Conservation (phyloP, 305 asterid species). For the Solanum hybrid region DNA sequence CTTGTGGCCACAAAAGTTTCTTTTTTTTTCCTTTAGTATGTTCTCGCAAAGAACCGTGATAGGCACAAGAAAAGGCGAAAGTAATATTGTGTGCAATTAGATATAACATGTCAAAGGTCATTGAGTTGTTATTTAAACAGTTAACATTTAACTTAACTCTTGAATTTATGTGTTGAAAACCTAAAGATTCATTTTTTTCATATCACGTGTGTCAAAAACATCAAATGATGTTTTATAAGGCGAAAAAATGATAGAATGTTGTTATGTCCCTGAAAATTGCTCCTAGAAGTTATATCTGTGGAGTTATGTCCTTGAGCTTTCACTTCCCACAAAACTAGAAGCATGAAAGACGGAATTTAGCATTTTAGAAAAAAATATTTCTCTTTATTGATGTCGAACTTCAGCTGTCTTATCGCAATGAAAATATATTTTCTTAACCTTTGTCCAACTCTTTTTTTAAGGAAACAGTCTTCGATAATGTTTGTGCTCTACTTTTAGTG, state of each 20-base stretch:
- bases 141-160: background rate
- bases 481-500: background rate
- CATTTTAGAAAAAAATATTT: background rate
- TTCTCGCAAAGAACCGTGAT: background rate
- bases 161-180: background rate
- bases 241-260: background rate
- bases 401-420: background rate
- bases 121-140: background rate
- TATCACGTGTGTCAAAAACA: background rate
- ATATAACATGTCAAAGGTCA: background rate
- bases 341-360: background rate
- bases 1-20: background rate
- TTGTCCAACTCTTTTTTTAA: background rate
- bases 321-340: background rate
- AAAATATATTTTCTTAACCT: background rate
- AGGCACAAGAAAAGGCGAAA: background rate
- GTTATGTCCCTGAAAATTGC: background rate
- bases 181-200: background rate
- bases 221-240: background rate
- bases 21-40: background rate
- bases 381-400: background rate
- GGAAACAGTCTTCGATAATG: background rate
- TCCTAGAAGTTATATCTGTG: background rate
- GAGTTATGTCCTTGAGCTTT: background rate
- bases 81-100: background rate